These are phyloP conservation scores for Sedum album DNA, from an alignment of 164 flowering plant species.

Conservation along the genomic window DNA sequence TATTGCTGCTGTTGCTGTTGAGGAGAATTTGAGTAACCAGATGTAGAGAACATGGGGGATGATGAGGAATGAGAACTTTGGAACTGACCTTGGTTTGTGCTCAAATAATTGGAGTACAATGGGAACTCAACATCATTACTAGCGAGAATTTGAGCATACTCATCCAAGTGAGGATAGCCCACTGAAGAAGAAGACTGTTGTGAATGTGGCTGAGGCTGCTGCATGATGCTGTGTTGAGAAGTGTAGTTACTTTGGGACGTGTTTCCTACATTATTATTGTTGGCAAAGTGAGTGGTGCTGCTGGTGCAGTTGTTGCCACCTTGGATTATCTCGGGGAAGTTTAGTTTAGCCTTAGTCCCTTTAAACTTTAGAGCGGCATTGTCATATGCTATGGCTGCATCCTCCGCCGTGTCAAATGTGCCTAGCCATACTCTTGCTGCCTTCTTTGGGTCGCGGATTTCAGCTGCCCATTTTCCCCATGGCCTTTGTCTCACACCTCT, in stretches of 20 bases:
- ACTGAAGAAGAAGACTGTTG: background rate
- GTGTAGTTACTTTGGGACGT: background rate
- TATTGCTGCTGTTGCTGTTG: constrained; percentile 5
- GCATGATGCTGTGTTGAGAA: constrained; percentile 5
- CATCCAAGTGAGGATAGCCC: constrained; percentile 22
- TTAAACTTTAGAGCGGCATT: constrained; percentile 58
- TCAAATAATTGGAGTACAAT: constrained; percentile 18
- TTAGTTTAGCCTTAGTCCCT: constrained; percentile 63
- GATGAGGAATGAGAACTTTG: constrained; percentile 6
- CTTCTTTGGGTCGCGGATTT: constrained; percentile 61
- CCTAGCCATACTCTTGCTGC: constrained; percentile 72
- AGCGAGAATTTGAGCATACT: constrained; percentile 36
- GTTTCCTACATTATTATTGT: background rate
- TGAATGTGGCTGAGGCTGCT: constrained; percentile 15
- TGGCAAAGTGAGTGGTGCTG: background rate
- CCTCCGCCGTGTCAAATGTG: constrained; percentile 64
- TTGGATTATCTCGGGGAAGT: constrained; percentile 50
- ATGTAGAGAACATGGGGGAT: constrained; percentile 13
- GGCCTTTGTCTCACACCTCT: constrained; percentile 73
- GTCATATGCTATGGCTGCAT: constrained; percentile 60
- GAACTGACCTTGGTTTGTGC: constrained; percentile 10
- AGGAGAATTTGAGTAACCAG: constrained; percentile 8
- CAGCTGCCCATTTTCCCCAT: constrained; percentile 79
- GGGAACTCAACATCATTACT: constrained; percentile 29
- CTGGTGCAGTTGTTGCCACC: constrained; percentile 10